Evolutionary conservation across 2,329 filamentous ascomycete species (phyloP).

Genomic region (Aspergillus hiratsukae): DNA sequence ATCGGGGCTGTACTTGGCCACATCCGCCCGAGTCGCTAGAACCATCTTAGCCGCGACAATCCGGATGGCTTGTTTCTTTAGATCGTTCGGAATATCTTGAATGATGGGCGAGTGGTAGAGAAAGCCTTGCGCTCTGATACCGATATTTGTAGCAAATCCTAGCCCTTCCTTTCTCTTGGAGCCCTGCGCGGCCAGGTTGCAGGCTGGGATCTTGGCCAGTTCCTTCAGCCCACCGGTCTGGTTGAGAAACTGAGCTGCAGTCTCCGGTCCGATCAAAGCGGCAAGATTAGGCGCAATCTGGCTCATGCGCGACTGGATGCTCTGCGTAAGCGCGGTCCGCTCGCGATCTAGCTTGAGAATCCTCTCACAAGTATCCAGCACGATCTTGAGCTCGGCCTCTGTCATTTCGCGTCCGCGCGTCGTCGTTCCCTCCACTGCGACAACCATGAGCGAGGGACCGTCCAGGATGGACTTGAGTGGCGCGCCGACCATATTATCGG

Average conservation of each 20-base stretch:
- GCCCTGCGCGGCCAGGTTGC: constrained; percentile 86
- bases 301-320: constrained; percentile 95
- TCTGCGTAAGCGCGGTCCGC: constrained; percentile 82
- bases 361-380: constrained; percentile 79
- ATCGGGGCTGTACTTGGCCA: constrained; percentile 74
- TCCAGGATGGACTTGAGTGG: constrained; percentile 78
- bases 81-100: constrained; percentile 73
- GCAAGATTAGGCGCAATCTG: constrained; percentile 94
- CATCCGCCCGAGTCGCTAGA: constrained; percentile 86
- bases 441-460: constrained; percentile 88
- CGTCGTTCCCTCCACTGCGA: constrained; percentile 89
- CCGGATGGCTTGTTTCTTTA: constrained; percentile 90
- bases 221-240: constrained; percentile 83
- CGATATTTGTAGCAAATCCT: constrained; percentile 88
- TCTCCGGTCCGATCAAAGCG: constrained; percentile 82
- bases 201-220: constrained; percentile 85
- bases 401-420: constrained; percentile 76
- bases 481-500: constrained; percentile 71
- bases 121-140: constrained; percentile 85
- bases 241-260: constrained; percentile 94
- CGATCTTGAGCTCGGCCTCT: constrained; percentile 66
- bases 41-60: constrained; percentile 92
- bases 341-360: constrained; percentile 81
- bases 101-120: constrained; percentile 91
- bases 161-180: constrained; percentile 78